Evolutionary conservation across 768 basidiomycete species (phyloP), one percentile per base, ranked within the genome.

Genomic region (Phlebiopsis gigantea): DNA sequence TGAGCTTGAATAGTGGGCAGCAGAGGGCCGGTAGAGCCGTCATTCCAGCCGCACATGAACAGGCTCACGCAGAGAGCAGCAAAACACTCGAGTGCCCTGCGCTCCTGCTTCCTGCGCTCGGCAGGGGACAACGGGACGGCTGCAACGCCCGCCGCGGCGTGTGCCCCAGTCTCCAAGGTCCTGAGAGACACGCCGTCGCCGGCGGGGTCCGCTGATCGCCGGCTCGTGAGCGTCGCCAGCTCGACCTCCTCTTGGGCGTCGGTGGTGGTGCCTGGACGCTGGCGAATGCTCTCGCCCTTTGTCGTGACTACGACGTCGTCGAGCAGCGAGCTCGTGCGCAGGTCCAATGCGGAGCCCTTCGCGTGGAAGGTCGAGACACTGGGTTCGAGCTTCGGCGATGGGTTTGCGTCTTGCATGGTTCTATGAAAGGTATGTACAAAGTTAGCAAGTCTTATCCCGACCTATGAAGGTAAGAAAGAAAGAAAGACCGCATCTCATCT

Each of bases 31-130:
- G 81, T 80, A 0, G 83, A 77, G 14, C 83, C 84, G 68, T 90
- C 90, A 61, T 86, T 89, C 88, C 88, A 92, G 28, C 90, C 90
- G 17, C 76, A 74, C 7, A 87, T 69, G 58, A 85, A 84, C 47
- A 85, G 54, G n/a, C 73, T 69, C 71, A 75, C 81, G 62, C 83
- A 87, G 42, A 86, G 69, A 1, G 84, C 69, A 25, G 70, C 59
- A 57, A 85, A 79, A 58, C 87, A 83, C 28, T 83, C 65, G 52
- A 48, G 29, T 21, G 53, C 50, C 53, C 58, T 63, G 8, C 62
- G 57, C 26, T 41, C 22, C 17, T 58, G 31, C n/a, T 44, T 45
- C 15, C 53, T 58, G 46, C 58, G 50, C 55, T 65, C 60, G 19
- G 60, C 63, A 28, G 62, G 31, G n/a, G 66, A 56, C 21, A 55